Evolutionary conservation across 805 yeast species (phyloP), one percentile per base, ranked within the genome.

Genomic region (Torulaspora gathmanii): DNA sequence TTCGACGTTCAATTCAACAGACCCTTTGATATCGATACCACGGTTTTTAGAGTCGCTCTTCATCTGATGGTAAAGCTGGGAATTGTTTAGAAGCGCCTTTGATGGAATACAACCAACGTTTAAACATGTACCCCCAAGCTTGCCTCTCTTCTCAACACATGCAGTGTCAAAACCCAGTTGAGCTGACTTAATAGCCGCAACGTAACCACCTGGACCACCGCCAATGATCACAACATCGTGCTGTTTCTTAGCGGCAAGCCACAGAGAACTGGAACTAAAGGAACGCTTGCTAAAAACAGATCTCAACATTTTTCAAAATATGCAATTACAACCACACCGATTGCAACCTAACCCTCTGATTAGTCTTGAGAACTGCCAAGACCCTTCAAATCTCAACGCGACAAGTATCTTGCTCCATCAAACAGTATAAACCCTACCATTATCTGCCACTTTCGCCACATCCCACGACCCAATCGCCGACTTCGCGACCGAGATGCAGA

Each of bases 141-240:
- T 71, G 37, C 99, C 99, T 70, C 99, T 84, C 73, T 88, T 89
- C 70, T 93, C 99, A 55, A 93, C 74, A 78, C 99, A 93, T 28
- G 97, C 99, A 44, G 96, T 88, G 70, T 90, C 83, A 59, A 75
- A 78, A 33, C 97, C 97, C 50, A 90, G 76, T 75, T 93, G 99
- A 40, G 99, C 99, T 49, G 96, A 96, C 70, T 88, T 91, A 69
- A 93, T 93, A 62, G 99, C 99, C 45, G 97, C 98, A 59, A 93
- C 93, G 69, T 93, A 93, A 52, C 99, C 99, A 70, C 98, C 99
- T 57, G 99, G 99, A 48, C 99, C 99, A 60, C 97, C 98, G 57
- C 99, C 99, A 63, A 93, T 85, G 58, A 93, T 87, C 44, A 91
- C 95, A 44, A 93, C 79, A 63, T 93, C 98, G 66, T 87, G 93